Evolutionary conservation across 1,284 basidiomycete genomes (phyloP).

Genomic region (Microstroma glucosiphilum): DNA sequence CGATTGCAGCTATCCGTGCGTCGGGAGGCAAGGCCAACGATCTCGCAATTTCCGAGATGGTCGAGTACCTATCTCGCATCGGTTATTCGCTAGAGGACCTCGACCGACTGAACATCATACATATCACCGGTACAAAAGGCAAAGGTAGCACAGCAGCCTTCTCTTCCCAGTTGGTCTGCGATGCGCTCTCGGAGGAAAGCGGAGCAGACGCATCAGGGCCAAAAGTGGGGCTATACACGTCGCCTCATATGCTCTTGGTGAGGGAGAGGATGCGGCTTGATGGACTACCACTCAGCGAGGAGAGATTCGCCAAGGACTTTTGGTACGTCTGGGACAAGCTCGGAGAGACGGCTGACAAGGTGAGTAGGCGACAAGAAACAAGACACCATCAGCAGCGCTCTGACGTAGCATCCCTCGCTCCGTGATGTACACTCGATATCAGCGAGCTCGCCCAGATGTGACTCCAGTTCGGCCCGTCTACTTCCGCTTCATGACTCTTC

Average conservation of each 20-base stretch:
- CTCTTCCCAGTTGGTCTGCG: constrained; percentile 47
- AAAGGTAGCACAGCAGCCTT: constrained; percentile 98
- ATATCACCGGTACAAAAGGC: constrained; percentile 97
- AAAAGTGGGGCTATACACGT: constrained; percentile 76
- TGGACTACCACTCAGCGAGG: constrained; percentile 79
- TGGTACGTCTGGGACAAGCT: constrained; percentile 94
- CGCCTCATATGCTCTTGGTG: constrained; percentile 91
- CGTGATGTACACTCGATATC: neutral
- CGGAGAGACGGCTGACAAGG: constrained; percentile 56
- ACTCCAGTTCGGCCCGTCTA: constrained; percentile 78
- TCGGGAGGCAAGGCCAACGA: constrained; percentile 65
- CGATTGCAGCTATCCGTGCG: constrained; percentile 74
- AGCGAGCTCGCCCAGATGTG: constrained; percentile 21
- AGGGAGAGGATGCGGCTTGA: constrained; percentile 92
- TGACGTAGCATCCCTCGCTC: neutral
- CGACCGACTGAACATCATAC: constrained; percentile 83
- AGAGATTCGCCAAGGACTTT: constrained; percentile 81
- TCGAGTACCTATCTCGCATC: constrained; percentile 79
- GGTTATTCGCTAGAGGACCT: constrained; percentile 70
- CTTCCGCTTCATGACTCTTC: constrained; percentile 85
- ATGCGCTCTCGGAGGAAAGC: constrained; percentile 25
- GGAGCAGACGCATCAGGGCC: neutral
- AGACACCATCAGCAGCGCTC: neutral
- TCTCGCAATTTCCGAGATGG: constrained; percentile 77
- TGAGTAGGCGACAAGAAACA: neutral